Percentiles rank a stretch among this genome's conserved stretches.
These are phyloP conservation scores for Aspergillus latus DNA, from an alignment of 2,329 filamentous ascomycete species.

Conservation along the genomic window DNA sequence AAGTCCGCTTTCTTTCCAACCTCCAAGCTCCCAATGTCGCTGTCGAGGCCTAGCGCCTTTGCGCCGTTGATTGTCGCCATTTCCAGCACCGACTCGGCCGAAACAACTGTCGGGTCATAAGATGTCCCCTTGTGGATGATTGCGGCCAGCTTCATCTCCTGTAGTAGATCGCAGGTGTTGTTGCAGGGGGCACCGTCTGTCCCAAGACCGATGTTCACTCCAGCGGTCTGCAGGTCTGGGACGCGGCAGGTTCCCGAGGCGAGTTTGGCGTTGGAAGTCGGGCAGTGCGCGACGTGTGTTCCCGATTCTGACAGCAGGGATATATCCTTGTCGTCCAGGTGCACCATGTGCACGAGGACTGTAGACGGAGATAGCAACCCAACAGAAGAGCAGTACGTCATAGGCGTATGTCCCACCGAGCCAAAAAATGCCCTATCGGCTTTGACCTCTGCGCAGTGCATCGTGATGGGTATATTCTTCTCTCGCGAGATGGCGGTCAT, in stretches of 20 bases:
- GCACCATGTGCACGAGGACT: conserved; percentile 55
- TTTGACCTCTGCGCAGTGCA: conserved; percentile 47
- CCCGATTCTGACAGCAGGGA: conserved; percentile 40
- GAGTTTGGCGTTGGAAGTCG: conserved; percentile 54
- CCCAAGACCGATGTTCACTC: conserved; percentile 51
- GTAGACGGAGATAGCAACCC: too few species aligned
- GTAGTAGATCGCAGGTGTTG: conserved; percentile 54
- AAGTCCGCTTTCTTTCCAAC: conserved; percentile 47
- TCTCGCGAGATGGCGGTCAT: conserved; percentile 44
- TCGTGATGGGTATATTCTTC: conserved; percentile 47
- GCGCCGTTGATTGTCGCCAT: conserved; percentile 56
- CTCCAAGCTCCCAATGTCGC: conserved; percentile 41
- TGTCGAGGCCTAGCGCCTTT: conserved; percentile 47
- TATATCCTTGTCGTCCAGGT: conserved; percentile 51
- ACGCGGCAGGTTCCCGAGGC: conserved; percentile 52
- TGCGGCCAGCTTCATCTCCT: conserved; percentile 54
- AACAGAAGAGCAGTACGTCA: too few species aligned
- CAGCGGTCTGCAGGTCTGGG: conserved; percentile 44
- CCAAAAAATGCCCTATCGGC: conserved; percentile 15
- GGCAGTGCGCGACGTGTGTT: conserved; percentile 53
- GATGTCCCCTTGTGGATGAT: conserved; percentile 50
- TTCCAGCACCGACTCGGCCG: conserved; percentile 49
- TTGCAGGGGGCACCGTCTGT: conserved; percentile 57
- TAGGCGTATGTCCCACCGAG: conserved; percentile 39
- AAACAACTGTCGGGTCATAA: conserved; percentile 45